A percentile compares a stretch with the other conserved stretches of the same genome.
Evolutionary conservation across 2,329 filamentous ascomycete genomes (phyloP).

Genomic region (Cercospora zeae-maydis): DNA sequence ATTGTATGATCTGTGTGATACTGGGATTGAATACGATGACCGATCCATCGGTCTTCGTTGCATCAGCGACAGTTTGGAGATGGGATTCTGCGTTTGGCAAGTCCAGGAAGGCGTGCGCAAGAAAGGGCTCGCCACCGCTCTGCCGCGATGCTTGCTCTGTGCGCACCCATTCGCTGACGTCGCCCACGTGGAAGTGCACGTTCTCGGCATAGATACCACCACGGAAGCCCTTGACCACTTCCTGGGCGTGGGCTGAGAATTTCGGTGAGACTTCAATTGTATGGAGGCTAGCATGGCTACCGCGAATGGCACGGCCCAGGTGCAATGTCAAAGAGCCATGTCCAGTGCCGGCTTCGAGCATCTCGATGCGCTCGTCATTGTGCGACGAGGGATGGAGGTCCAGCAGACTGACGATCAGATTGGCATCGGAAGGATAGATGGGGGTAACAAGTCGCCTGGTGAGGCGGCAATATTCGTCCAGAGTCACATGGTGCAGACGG

Average conservation of each 20-base stretch:
- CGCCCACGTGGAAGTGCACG: constrained; percentile 70
- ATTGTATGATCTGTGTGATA: constrained; percentile 71
- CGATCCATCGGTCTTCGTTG: constrained; percentile 61
- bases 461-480: constrained; percentile 69
- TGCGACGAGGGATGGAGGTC: constrained; percentile 62
- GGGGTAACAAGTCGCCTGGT: constrained; percentile 71
- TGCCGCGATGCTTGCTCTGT: constrained; percentile 46
- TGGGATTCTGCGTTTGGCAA: constrained; percentile 61
- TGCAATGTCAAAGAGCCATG: constrained; percentile 75
- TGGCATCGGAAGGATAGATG: constrained; percentile 72
- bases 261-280: constrained; percentile 64
- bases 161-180: constrained; percentile 61
- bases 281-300: constrained; percentile 64
- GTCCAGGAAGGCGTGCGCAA: constrained; percentile 70
- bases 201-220: constrained; percentile 66
- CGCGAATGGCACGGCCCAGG: constrained; percentile 63
- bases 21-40: constrained; percentile 72
- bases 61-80: constrained; percentile 50
- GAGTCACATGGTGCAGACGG: constrained; percentile 60
- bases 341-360: constrained; percentile 82
- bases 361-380: constrained; percentile 52
- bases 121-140: constrained; percentile 52
- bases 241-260: constrained; percentile 62
- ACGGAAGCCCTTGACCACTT: constrained; percentile 63
- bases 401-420: constrained; percentile 69